A percentile compares a stretch with the other conserved stretches of the same genome.
Evolutionary conservation across 306 rosid genomes (phyloP).

Genomic region (Trichosanthes truncata): DNA sequence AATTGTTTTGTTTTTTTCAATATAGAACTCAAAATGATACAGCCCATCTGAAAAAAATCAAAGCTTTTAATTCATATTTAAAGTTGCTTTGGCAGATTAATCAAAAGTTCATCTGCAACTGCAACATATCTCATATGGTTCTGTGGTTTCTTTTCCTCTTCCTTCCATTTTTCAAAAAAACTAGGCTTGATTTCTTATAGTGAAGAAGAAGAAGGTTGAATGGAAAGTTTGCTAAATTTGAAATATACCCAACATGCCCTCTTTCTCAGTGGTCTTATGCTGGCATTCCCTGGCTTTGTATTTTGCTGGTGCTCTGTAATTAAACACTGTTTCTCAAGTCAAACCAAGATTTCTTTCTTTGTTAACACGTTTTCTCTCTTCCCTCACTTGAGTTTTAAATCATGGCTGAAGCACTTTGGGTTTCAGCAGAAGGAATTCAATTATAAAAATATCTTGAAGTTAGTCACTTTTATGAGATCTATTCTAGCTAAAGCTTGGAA

Average conservation of each 20-base stretch:
- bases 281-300: not conserved
- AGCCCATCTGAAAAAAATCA: not conserved
- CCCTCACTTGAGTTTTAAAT: not conserved
- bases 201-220: not conserved
- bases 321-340: not conserved
- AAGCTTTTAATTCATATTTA: slow-evolving; percentile 1
- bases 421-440: not conserved
- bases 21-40: not conserved
- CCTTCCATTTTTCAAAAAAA: not conserved
- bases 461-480: not conserved
- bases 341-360: not conserved
- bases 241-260: not conserved
- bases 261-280: not conserved
- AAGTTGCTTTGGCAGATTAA: not conserved
- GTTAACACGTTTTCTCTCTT: not conserved
- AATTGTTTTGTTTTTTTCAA: not conserved
- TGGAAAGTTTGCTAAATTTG: not conserved
- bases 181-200: not conserved
- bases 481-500: not conserved
- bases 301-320: not conserved
- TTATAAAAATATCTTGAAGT: not conserved
- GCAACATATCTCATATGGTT: not conserved
- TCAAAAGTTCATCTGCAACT: not conserved
- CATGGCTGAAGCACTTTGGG: not conserved
- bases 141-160: not conserved